Evolutionary conservation across 441 rosid species (phyloP).

Genomic region (Gossypium davidsonii): DNA sequence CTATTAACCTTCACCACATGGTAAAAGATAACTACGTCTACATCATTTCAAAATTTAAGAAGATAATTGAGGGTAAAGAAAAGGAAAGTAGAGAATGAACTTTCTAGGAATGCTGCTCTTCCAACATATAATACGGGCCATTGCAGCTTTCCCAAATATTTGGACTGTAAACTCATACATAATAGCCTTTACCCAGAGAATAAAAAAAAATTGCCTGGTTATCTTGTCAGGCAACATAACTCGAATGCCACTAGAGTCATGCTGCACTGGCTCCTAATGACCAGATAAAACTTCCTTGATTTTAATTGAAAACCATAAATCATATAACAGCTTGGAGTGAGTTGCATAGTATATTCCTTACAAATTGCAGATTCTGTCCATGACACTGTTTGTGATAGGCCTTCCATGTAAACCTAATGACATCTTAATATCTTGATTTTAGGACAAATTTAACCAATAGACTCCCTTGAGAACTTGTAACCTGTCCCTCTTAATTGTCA

Average conservation of each 20-base stretch:
- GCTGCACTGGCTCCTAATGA: background rate
- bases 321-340: background rate
- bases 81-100: constrained; percentile 3
- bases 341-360: background rate
- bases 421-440: background rate
- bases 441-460: background rate
- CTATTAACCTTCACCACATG: background rate
- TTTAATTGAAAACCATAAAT: constrained; percentile 4
- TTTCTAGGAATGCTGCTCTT: constrained; percentile 23
- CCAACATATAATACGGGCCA: constrained; percentile 11
- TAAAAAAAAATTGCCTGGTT: background rate
- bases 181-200: background rate
- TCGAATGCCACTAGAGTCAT: background rate
- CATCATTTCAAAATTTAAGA: constrained; percentile 11
- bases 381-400: constrained; percentile 1
- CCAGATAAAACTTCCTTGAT: constrained; percentile 6
- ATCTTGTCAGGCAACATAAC: background rate
- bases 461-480: background rate
- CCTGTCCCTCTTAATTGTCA: background rate
- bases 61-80: background rate
- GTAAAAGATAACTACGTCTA: background rate
- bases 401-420: background rate
- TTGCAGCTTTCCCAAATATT: constrained; percentile 3
- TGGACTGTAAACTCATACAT: background rate
- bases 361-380: background rate